Evolutionary conservation across 371 early-diverging fungal genomes (phyloP).

Genomic region (Funneliformis caledonium): DNA sequence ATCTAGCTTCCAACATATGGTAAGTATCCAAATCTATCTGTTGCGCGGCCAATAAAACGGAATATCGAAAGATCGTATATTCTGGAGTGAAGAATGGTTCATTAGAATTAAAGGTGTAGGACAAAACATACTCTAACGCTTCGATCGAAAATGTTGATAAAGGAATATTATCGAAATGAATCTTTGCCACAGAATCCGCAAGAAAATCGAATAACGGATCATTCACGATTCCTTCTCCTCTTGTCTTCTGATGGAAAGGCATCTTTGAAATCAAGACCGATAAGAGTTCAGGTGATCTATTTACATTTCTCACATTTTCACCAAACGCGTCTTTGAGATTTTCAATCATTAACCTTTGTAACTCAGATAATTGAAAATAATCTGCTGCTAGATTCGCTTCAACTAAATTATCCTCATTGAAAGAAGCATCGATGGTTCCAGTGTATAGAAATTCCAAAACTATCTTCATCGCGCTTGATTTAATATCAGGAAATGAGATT

Average conservation of each 20-base stretch:
- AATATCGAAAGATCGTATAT: constrained; percentile 19
- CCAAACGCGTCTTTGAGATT: not conserved
- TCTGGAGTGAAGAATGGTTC: constrained; percentile 24
- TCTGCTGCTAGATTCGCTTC: constrained; percentile 20
- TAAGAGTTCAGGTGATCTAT: constrained; percentile 23
- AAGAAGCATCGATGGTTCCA: not conserved
- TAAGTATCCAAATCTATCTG: not conserved
- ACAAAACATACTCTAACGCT: constrained; percentile 9
- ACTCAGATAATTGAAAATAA: constrained; percentile 30
- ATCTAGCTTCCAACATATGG: not conserved
- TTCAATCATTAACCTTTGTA: constrained; percentile 8
- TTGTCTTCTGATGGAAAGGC: not conserved
- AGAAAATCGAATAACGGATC: constrained; percentile 19
- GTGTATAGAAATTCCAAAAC: constrained; percentile 37
- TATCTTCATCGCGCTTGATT: constrained; percentile 2
- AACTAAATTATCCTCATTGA: constrained; percentile 7
- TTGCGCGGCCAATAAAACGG: constrained; percentile 8
- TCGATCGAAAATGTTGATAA: not conserved
- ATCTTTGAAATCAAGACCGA: constrained; percentile 7
- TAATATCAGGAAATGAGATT: constrained; percentile 31
- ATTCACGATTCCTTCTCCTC: not conserved
- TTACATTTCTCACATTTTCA: not conserved
- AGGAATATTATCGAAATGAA: constrained; percentile 3
- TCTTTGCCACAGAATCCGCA: not conserved
- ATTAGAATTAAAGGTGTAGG: constrained; percentile 11